phyloP scores from a whole-genome alignment of 768 basidiomycete species.

The Amanita subjunquillea region DNA sequence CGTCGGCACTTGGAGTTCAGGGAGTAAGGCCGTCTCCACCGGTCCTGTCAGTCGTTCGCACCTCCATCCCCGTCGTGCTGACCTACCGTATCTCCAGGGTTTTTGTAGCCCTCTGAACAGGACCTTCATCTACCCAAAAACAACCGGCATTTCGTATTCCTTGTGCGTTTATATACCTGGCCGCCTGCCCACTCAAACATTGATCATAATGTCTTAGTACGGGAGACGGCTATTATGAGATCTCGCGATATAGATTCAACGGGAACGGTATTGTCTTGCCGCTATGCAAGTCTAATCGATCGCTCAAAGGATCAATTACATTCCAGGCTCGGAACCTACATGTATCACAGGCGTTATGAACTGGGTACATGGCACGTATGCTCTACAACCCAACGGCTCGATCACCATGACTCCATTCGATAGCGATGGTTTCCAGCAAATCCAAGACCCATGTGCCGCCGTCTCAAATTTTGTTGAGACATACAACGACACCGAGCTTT shows the following conservation, averaged over 20 bases:
- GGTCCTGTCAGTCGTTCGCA: conserved; percentile 56
- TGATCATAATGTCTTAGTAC: conserved; percentile 33
- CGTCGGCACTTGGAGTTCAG: conserved; percentile 80
- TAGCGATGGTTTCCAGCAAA: conserved; percentile 82
- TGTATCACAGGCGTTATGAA: conserved; percentile 85
- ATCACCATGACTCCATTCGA: conserved; percentile 62
- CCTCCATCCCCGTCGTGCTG: conserved; percentile 3
- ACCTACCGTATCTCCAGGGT: conserved; percentile 31
- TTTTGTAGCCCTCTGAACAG: conserved; percentile 80
- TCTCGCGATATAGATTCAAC: conserved; percentile 82
- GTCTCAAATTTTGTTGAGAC: conserved; percentile 77
- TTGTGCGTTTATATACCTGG: conserved; percentile 51
- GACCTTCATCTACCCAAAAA: conserved; percentile 76
- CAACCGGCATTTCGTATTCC: conserved; percentile 80
- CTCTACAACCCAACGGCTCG: conserved; percentile 65
- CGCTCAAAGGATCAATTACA: background rate
- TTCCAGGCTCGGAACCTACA: conserved; percentile 63
- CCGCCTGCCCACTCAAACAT: background rate
- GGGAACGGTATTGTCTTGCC: conserved; percentile 54
- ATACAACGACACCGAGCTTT: conserved; percentile 72
- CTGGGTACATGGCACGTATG: conserved; percentile 84
- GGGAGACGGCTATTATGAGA: conserved; percentile 71
- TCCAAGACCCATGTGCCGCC: conserved; percentile 90
- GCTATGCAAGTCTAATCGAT: conserved; percentile 1
- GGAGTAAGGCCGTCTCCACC: conserved; percentile 64